Evolutionary conservation across 2,329 filamentous ascomycete species (phyloP), one percentile per base, ranked within the genome.

Genomic region (Sphaerulina populicola): DNA sequence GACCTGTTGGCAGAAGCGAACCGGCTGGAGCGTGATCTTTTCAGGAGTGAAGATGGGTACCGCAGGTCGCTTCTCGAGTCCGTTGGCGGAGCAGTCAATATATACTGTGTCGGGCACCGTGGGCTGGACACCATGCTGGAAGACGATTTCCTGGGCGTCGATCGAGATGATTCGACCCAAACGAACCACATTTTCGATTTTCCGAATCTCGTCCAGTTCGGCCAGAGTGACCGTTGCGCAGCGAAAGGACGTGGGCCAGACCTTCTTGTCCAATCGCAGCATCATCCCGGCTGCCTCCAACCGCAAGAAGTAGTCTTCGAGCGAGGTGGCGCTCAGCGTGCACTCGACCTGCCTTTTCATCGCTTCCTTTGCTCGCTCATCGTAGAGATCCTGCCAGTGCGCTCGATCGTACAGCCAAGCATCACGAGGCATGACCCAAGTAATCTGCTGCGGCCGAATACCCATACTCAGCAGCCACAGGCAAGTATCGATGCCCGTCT

Each of bases 351-450:
- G 14, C 6, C 14, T 18, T 30, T 36, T 45, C 4, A 27, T 11
- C 11, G 41, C 41, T 31, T 44, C 41, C 6, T 7, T 42, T 47
- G 39, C 29, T 40, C 33, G 7, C 49, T 45, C 21, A 50, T 41
- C 35, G 15, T 35, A 33, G 27, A 33, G 11, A 9, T 35, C 18
- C 41, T 55, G 52, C 12, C 57, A 29, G 31, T 15, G 41, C 3
- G 43, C 45, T n/a, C 58, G 52, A 7, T 59, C 49, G 12, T 58
- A 30, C 29, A 53, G 48, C 51, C 49, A 59, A 0, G 53, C 44
- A 12, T 60, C 56, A 9, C 58, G 52, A 21, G 58, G 58, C 54
- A 60, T 56, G 30, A 60, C 57, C 58, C 56, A 60, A n/a, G 46
- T 53, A 14, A 59, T 56, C n/a, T 39, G 27, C 15, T 29, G 21